phyloP scores from a whole-genome alignment of 2,329 filamentous ascomycete genomes.

The Fusarium sp. region DNA sequence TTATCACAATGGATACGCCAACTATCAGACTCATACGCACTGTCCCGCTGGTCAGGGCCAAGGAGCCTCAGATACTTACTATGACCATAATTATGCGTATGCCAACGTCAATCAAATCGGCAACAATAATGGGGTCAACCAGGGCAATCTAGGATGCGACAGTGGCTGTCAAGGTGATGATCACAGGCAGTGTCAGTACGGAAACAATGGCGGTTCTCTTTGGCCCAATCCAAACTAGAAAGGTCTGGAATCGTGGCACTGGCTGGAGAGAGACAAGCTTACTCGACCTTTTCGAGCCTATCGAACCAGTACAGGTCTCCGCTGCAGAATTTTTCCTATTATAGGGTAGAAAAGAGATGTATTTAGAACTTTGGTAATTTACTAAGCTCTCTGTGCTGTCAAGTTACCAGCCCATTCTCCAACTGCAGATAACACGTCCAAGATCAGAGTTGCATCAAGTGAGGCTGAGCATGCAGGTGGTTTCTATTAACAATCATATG shows the following conservation, averaged over 20 bases:
- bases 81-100: neutral
- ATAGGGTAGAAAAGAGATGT: rapidly evolving
- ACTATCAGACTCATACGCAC: neutral
- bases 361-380: too few species aligned
- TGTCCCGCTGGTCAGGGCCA: neutral
- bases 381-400: too few species aligned
- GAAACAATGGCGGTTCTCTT: neutral
- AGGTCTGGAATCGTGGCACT: neutral
- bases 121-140: neutral
- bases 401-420: too few species aligned
- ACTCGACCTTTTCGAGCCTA: rapidly evolving
- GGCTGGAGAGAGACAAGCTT: neutral
- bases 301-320: rapidly evolving
- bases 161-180: neutral
- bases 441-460: neutral
- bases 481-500: neutral
- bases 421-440: too few species aligned
- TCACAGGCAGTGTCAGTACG: neutral
- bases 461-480: neutral
- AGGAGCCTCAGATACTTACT: neutral
- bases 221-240: neutral
- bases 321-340: rapidly evolving
- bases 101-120: neutral
- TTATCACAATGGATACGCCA: neutral
- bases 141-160: neutral